Percentiles rank a stretch among this genome's conserved stretches.
phyloP scores from a whole-genome alignment of 2,329 filamentous ascomycete species.

The Cryphonectria japonica region DNA sequence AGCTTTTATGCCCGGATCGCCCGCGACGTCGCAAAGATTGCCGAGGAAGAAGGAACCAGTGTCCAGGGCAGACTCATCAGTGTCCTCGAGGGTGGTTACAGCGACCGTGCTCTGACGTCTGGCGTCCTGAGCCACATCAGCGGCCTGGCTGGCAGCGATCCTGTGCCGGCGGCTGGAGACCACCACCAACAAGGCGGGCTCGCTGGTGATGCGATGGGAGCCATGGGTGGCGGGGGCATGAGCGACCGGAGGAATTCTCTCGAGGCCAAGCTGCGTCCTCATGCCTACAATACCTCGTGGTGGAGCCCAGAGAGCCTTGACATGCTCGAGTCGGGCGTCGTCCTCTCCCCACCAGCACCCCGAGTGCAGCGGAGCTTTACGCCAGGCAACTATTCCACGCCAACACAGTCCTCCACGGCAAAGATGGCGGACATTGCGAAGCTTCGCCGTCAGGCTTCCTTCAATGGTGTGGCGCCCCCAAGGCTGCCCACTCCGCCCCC shows the following conservation, averaged over 20 bases:
- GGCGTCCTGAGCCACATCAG: conserved; percentile 90
- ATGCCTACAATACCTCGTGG: conserved; percentile 70
- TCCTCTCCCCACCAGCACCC: conserved; percentile 52
- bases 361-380: conserved; percentile 60
- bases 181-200: conserved; percentile 47
- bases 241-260: conserved; percentile 39
- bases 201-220: conserved; percentile 58
- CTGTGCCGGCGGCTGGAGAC: conserved; percentile 40
- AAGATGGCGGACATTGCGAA: conserved; percentile 74
- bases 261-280: conserved; percentile 38
- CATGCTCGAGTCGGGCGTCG: conserved; percentile 66
- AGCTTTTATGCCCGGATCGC: conserved; percentile 95
- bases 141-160: conserved; percentile 69
- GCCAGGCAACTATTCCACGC: conserved; percentile 78
- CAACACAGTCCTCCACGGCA: conserved; percentile 84
- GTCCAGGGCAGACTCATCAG: conserved; percentile 88
- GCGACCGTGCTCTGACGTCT: conserved; percentile 84
- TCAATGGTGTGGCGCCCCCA: conserved; percentile 47
- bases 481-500: conserved; percentile 67
- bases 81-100: conserved; percentile 94
- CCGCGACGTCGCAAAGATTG: conserved; percentile 79
- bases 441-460: conserved; percentile 66
- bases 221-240: conserved; percentile 39
- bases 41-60: conserved; percentile 75
- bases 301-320: conserved; percentile 71